Evolutionary conservation across 305 asterid species (phyloP).

Genomic region (Solanum aculeatissimum): DNA sequence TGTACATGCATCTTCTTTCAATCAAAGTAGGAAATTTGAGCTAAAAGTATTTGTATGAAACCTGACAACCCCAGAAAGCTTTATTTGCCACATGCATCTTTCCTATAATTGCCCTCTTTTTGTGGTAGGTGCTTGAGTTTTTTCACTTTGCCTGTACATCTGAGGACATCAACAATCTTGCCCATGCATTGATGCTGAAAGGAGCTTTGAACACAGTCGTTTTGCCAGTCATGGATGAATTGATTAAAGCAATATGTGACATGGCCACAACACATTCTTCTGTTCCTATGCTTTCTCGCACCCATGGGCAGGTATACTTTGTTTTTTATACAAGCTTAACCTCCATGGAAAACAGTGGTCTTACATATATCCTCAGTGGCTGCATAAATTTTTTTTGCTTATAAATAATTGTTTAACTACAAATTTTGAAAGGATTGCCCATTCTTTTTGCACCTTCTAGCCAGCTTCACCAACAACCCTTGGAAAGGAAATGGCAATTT

Average conservation of each 20-base stretch:
- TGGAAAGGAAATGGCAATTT: constrained; percentile 96
- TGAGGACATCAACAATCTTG: constrained; percentile 85
- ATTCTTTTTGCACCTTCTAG: constrained; percentile 24
- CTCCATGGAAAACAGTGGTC: background rate
- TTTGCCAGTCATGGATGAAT: constrained; percentile 64
- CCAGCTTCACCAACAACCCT: constrained; percentile 94
- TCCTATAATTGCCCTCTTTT: background rate
- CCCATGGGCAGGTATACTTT: constrained; percentile 78
- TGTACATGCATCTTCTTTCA: background rate
- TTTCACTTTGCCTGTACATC: constrained; percentile 94
- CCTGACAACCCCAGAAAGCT: background rate
- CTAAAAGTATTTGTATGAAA: background rate
- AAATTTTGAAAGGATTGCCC: background rate
- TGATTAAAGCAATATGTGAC: constrained; percentile 41
- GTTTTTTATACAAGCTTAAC: background rate
- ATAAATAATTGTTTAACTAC: too few species aligned
- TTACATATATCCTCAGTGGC: background rate
- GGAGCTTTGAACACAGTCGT: constrained; percentile 46
- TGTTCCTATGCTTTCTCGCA: constrained; percentile 83
- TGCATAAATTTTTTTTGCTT: too few species aligned
- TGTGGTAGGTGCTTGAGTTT: constrained; percentile 75
- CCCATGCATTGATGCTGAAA: constrained; percentile 85
- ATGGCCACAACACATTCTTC: constrained; percentile 50
- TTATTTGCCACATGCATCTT: background rate
- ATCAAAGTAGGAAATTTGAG: background rate